Evolutionary conservation across 2,329 filamentous ascomycete species (phyloP), one percentile per base, ranked within the genome.

Genomic region (Aspergillus glaucus): DNA sequence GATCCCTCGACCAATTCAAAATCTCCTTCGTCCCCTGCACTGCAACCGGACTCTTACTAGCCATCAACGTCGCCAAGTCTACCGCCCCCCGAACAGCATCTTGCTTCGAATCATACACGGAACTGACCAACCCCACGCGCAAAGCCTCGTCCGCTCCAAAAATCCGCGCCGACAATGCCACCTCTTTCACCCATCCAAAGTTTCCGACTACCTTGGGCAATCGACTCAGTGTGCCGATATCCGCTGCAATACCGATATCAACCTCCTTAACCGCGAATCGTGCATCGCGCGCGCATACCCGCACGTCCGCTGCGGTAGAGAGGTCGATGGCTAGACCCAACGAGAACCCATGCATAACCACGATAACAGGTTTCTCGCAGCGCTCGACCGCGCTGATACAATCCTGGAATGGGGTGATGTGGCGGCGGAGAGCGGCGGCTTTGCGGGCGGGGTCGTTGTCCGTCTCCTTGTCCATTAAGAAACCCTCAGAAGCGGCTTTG

Each of bases 351-450:
- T 95, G 88, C 55, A 95, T 71, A 17, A 89, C 84, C 45, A 82
- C 85, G 50, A 97, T 86, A 30, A 96, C 88, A 52, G 89, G 89
- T 72, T 97, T 97, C 71, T 93, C 87, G 70, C 92, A 97, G 58
- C 79, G 83, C 67, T 96, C 92, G 46, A 95, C 74, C 12, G 83
- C 79, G 1, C 77, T 78, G 53, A 98, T 83, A 61, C 84, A 86
- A 45, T 79, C 78, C 69, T 98, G 93, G 67, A 96, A 94, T 54
- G 88, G 82, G 52, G 78, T 69, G 50, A 97, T 84, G 65, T 88
- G 79, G 28, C 82, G 78, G 44, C 87, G 79, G 44, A 91, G 61
- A 3, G 62, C 60, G 32, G 77, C 76, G 0, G 86, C 85, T 55
- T 74, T 80, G 54, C 88, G 79, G 2, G 86, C 86, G 0, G 75